Evolutionary conservation across 2,329 filamentous ascomycete genomes (phyloP), one percentile per base, ranked within the genome.

Genomic region (Escovopsis sp.): DNA sequence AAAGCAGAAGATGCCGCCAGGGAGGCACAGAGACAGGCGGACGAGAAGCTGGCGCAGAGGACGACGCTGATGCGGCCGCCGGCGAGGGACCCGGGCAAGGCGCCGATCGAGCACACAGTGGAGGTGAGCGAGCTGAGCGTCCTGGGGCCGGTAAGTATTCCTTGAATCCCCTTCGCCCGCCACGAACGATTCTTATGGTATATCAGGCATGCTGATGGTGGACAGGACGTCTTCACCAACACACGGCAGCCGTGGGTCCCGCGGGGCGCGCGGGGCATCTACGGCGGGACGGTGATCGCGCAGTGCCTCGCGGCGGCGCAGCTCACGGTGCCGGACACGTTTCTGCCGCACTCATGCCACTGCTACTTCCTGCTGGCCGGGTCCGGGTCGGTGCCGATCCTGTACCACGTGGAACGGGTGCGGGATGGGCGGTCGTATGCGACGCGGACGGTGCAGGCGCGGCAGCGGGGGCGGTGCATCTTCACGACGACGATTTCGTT

Each of bases 361-460:
- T 96, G 91, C 74, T 98, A 96, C 69, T 98, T 98, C 62, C 80
- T 98, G 32, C 78, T 96, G 2, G 88, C 89, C 4, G 91, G 91
- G 26, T 84, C 89, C 56, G 72, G 77, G 11, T 77, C 82, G 46
- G 81, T 91, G 15, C 89, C 91, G 30, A 83, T 96, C 50, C 72
- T 95, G 48, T 96, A 94, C 67, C 85, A 95, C 58, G 91, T 98
- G 38, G 91, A 96, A 67, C 77, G 85, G 41, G 86, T 98, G 39
- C 81, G 91, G 43, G 86, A 94, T 58, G 91, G 91, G 8, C 79
- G 82, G 46, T 88, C 82, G 41, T 98, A 88, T 60, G 81, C 85
- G 43, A 96, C 91, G 33, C 74, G 91, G 43, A 96, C 89, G 1
- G 91, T 98, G n/a, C 89, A 96, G 64, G 91, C 91, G 30, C 73